Evolutionary conservation across 2,329 filamentous ascomycete species (phyloP).

Genomic region (Colletotrichum eremochloae): DNA sequence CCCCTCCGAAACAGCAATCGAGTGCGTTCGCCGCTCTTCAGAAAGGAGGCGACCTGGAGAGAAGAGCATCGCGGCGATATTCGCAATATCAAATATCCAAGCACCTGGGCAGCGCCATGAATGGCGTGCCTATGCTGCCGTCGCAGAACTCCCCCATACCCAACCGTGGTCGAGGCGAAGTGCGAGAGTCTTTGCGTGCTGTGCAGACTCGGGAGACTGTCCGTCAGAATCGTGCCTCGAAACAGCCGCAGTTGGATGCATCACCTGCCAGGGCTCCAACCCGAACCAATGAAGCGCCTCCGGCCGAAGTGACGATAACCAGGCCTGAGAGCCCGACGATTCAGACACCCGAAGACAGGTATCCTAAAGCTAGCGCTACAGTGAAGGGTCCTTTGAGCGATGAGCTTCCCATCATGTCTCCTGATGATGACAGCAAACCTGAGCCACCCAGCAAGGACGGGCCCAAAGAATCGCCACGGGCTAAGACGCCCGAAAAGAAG

Average conservation of each 20-base stretch:
- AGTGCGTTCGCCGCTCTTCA: slow-evolving; percentile 93
- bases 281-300: slow-evolving; percentile 74
- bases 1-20: slow-evolving; percentile 79
- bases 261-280: slow-evolving; percentile 72
- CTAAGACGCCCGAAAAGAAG: slow-evolving; percentile 61
- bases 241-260: slow-evolving; percentile 61
- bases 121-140: slow-evolving; percentile 88
- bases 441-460: slow-evolving; percentile 44
- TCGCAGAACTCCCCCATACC: slow-evolving; percentile 86
- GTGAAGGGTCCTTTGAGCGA: slow-evolving; percentile 70
- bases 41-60: slow-evolving; percentile 90
- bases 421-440: slow-evolving; percentile 45
- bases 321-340: slow-evolving; percentile 59
- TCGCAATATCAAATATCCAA: slow-evolving; percentile 98
- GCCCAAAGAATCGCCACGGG: slow-evolving; percentile 44
- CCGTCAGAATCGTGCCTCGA: slow-evolving; percentile 64
- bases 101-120: slow-evolving; percentile 84
- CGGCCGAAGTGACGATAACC: slow-evolving; percentile 13
- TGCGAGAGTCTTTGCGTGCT: slow-evolving; percentile 84
- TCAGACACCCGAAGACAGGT: slow-evolving; percentile 77
- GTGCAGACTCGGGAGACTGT: slow-evolving; percentile 67
- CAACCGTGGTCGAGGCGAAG: slow-evolving; percentile 83
- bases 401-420: slow-evolving; percentile 54
- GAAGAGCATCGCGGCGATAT: slow-evolving; percentile 91
- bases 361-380: slow-evolving; percentile 66